Conservation (phyloP, 371 early-diverging fungal genomes). For the Mucor indicus region DNA sequence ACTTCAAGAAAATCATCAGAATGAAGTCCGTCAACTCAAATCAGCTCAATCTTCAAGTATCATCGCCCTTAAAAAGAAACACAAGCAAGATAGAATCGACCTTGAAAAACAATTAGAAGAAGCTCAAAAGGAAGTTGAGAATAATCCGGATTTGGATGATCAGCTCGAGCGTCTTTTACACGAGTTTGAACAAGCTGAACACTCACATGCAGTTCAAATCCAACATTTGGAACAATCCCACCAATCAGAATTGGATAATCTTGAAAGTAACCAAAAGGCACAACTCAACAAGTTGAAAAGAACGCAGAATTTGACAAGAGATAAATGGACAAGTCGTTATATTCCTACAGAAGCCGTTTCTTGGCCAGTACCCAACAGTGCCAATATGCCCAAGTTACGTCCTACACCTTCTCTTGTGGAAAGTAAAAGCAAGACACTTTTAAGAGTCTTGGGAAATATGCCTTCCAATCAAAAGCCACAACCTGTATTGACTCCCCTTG, state of each 20-base stretch:
- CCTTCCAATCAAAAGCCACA: conserved; percentile 21
- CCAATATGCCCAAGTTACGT: conserved; percentile 7
- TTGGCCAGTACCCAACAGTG: conserved; percentile 31
- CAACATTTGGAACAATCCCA: conserved; percentile 41
- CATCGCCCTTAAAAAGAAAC: conserved; percentile 28
- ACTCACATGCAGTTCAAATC: conserved; percentile 33
- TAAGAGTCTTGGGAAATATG: conserved; percentile 20
- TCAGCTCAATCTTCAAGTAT: conserved; percentile 24
- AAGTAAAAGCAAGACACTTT: conserved; percentile 27
- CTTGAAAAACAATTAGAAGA: conserved; percentile 31
- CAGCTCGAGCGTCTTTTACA: conserved; percentile 78
- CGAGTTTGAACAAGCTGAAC: conserved; percentile 61
- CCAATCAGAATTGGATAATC: conserved; percentile 27
- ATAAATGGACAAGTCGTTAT: conserved; percentile 33
- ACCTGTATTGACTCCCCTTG: conserved; percentile 35
- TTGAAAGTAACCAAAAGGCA: conserved; percentile 33
- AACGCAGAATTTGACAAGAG: conserved; percentile 17
- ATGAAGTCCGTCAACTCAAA: conserved; percentile 28
- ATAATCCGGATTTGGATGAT: conserved; percentile 56
- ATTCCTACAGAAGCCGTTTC: conserved; percentile 42
- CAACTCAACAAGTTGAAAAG: conserved; percentile 31
- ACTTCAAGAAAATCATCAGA: conserved; percentile 23
- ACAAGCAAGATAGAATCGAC: conserved; percentile 31
- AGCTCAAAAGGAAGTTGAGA: conserved; percentile 23
- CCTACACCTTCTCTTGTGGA: conserved; percentile 21